Evolutionary conservation across 306 rosid species (phyloP).

Genomic region (Cucumis sativus): Cucumber_9930_V3 NC_026657.2:29059001-29059500

Average conservation of each 20-base stretch:
- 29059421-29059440: not conserved
- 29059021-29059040: too few relatives aligned
- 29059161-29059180: not conserved
- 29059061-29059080: too few relatives aligned
- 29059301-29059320: not conserved
- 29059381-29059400: not conserved
- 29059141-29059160: not conserved
- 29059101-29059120: not conserved
- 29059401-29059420: not conserved
- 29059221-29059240: not conserved
- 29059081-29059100: not conserved
- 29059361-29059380: not conserved
- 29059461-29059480: not conserved
- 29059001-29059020: too few relatives aligned
- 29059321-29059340: not conserved
- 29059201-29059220: not conserved
- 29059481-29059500: not conserved
- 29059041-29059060: too few relatives aligned
- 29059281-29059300: not conserved
- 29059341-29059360: not conserved
- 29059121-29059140: too few relatives aligned
- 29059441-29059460: not conserved
- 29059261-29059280: not conserved
- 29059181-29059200: not conserved
- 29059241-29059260: not conserved